Evolutionary conservation across 176 grass and related monocot genomes (phyloP), one percentile per base, ranked within the genome.

Genomic region (Thinopyrum elongatum): DNA sequence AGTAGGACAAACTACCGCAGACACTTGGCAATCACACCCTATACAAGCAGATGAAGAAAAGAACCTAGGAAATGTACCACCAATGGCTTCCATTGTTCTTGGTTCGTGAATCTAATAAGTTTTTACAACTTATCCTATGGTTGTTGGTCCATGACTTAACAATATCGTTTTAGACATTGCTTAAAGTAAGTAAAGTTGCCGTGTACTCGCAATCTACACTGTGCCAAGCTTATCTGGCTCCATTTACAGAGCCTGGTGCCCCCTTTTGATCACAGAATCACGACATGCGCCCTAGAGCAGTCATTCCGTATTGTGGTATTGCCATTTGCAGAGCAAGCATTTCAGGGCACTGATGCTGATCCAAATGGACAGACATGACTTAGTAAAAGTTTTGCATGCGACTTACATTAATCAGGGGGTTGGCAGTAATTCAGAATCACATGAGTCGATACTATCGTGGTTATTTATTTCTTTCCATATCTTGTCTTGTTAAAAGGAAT

Each of bases 271-370:
- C 49, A 16, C 49, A 53, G 16, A 63, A 27, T 64, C 25, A 0
- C 27, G 62, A 4, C 36, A 29, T 80, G 33, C 14, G 15, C 14
- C 14, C 21, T 58, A 58, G 30, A 25, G 29, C 35, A 8, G 22
- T 59, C 8, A 57, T 22, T 8, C 51, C 17, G 15, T 55, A 17
- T 70, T 82, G 53, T 4, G 1, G 22, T 23, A 3, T 58, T 71
- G 47, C 28, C 80, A 82, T 82, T 69, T 69, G 22, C 80, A 69
- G 46, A 69, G 17, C 30, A 58, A 47, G 38, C 39, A 66, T 55
- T 55, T 17, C 28, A 23, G 41, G 31, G 28, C 22, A 34, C 63
- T 39, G 38, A 12, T 25, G 59, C 61, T 80, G 78, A 65, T 26
- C 26, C 38, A 80, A 80, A 65, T 80, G 60, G 60, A 62, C 3